phyloP scores from a whole-genome alignment of 192 early-diverging fungal genomes.

The Linnemannia hyalina region DNA sequence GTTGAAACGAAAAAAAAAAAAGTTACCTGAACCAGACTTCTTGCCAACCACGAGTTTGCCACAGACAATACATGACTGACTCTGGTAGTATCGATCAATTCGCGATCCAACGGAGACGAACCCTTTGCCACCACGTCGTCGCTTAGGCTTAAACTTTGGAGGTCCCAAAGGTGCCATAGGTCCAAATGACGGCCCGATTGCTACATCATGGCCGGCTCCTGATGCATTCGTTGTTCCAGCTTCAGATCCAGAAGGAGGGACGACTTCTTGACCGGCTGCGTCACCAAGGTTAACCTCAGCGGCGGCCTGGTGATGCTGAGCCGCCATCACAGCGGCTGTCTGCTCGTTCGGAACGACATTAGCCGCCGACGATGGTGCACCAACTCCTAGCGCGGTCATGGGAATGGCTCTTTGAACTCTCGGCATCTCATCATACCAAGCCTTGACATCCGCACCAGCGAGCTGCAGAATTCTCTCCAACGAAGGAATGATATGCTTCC shows the following conservation, averaged over 20 bases:
- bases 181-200: not conserved
- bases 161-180: not conserved
- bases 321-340: constrained; percentile 18
- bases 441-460: constrained; percentile 79
- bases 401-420: constrained; percentile 63
- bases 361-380: not conserved
- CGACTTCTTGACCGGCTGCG: not conserved
- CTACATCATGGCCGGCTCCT: not conserved
- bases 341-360: constrained; percentile 15
- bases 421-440: constrained; percentile 84
- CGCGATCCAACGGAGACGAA: constrained; percentile 46
- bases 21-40: not conserved
- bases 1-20: not conserved
- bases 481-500: constrained; percentile 86
- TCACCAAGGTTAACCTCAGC: not conserved
- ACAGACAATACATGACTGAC: constrained; percentile 75
- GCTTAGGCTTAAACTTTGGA: constrained; percentile 29
- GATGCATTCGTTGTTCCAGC: not conserved
- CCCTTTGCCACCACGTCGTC: constrained; percentile 32
- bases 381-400: constrained; percentile 49
- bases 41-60: constrained; percentile 53
- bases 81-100: constrained; percentile 81
- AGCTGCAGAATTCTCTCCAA: constrained; percentile 84
- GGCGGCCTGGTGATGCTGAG: not conserved
- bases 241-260: not conserved